Percentiles rank a stretch among this genome's conserved stretches.
phyloP scores from a whole-genome alignment of 139 green algal species.

The Zygnema cylindricum region DNA sequence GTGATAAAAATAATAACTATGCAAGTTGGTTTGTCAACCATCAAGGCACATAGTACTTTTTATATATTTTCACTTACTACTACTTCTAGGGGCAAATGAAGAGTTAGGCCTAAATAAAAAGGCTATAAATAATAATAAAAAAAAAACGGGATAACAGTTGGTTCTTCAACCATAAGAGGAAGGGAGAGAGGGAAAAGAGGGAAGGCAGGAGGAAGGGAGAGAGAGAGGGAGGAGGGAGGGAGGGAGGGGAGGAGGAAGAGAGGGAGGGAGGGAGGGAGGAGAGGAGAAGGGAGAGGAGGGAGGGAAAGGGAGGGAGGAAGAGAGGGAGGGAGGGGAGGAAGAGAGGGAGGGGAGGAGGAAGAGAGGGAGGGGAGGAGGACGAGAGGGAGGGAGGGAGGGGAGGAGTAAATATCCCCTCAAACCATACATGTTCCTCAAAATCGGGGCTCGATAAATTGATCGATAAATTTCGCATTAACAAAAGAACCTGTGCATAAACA shows the following conservation, averaged over 20 bases:
- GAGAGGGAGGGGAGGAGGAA: slow-evolving; percentile 48
- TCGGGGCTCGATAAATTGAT: slow-evolving; percentile 46
- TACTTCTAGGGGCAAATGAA: slow-evolving; percentile 90
- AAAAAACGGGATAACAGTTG: slow-evolving; percentile 83
- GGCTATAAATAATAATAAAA: slow-evolving; percentile 63
- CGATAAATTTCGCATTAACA: slow-evolving; percentile 41
- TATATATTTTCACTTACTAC: slow-evolving; percentile 98
- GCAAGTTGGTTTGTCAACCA: no score
- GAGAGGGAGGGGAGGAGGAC: slow-evolving; percentile 61
- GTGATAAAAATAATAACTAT: no score
- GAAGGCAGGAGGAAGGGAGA: no score
- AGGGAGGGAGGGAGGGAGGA: not conserved
- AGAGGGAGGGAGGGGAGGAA: not conserved
- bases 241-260: not conserved
- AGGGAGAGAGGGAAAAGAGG: not conserved
- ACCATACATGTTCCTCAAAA: slow-evolving; percentile 46
- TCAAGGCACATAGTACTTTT: slow-evolving; percentile 90
- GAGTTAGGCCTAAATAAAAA: slow-evolving; percentile 85
- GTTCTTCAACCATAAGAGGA: not conserved
- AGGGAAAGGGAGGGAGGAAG: not conserved
- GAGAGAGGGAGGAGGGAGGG: not conserved
- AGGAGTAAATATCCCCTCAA: not conserved
- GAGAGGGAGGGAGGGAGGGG: not conserved
- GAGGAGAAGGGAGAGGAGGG: not conserved
- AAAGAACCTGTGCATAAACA: no score